Conservation (phyloP, 2,329 filamentous ascomycete species). For the Aspergillus ochraceoroseus region DNA sequence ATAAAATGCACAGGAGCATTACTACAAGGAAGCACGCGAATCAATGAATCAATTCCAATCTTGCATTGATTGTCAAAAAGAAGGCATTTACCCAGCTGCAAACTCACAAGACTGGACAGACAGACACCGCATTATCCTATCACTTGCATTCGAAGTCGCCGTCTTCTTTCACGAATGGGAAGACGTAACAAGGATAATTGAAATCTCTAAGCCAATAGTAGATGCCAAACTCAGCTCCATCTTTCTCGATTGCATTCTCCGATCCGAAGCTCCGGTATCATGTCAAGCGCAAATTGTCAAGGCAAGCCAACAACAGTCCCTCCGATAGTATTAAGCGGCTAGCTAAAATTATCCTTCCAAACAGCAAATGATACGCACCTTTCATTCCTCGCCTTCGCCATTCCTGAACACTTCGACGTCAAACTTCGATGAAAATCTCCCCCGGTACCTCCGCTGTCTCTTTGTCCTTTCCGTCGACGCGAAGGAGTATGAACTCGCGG, state of each 20-base stretch:
- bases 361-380: constrained; percentile 66
- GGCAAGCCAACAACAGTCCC: constrained; percentile 38
- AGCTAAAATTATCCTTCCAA: constrained; percentile 27
- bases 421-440: constrained; percentile 50
- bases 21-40: constrained; percentile 58
- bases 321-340: not conserved
- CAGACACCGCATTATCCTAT: constrained; percentile 63
- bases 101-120: constrained; percentile 51
- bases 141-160: constrained; percentile 75
- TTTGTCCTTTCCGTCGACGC: constrained; percentile 59
- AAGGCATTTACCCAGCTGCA: constrained; percentile 39
- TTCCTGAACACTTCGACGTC: constrained; percentile 2
- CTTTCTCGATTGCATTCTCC: constrained; percentile 62
- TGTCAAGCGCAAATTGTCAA: constrained; percentile 29
- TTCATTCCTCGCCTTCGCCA: constrained; percentile 54
- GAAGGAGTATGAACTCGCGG: constrained; percentile 27
- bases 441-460: constrained; percentile 73
- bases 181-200: constrained; percentile 57
- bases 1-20: constrained; percentile 46
- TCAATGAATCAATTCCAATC: constrained; percentile 59
- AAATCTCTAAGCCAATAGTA: constrained; percentile 29
- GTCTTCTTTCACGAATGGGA: constrained; percentile 64
- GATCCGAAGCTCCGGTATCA: constrained; percentile 46
- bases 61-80: constrained; percentile 32
- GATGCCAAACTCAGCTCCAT: constrained; percentile 52